These are phyloP conservation scores for Schizosaccharomyces japonicus DNA, from an alignment of 805 yeast genomes.

Conservation along the genomic window DNA sequence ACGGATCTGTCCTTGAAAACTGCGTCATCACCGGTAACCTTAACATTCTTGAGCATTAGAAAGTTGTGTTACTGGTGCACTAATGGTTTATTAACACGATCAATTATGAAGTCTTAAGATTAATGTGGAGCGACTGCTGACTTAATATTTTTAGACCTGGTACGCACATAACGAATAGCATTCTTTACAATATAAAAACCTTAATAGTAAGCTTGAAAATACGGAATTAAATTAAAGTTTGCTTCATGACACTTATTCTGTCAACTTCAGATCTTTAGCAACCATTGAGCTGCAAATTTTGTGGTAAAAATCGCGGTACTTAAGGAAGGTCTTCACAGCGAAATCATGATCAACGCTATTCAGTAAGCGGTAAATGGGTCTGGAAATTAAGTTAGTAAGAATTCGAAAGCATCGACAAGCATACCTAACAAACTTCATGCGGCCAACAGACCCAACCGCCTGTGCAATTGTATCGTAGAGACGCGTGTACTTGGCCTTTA, in stretches of 20 bases:
- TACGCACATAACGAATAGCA: no score
- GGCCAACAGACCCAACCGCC: slow-evolving; percentile 78
- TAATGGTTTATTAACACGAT: no score
- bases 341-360: slow-evolving; percentile 37
- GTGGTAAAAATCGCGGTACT: slow-evolving; percentile 40
- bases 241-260: background rate
- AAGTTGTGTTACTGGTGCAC: no score
- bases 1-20: slow-evolving; percentile 81
- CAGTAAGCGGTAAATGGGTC: slow-evolving; percentile 58
- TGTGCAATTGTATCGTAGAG: slow-evolving; percentile 34
- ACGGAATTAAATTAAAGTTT: no score
- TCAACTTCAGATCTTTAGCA: slow-evolving; percentile 46
- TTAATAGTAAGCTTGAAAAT: no score
- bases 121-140: no score
- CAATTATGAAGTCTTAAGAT: no score
- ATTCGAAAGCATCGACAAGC: background rate
- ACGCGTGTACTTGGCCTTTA: slow-evolving; percentile 26
- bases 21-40: slow-evolving; percentile 93
- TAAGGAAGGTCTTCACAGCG: slow-evolving; percentile 42
- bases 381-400: background rate
- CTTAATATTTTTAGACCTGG: no score
- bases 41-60: slow-evolving; percentile 72
- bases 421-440: slow-evolving; percentile 62
- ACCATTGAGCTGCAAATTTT: slow-evolving; percentile 69
- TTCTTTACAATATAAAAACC: no score